Evolutionary conservation across 2,329 filamentous ascomycete species (phyloP), one percentile per base, ranked within the genome.

Genomic region (Colletotrichum truncatum): DNA sequence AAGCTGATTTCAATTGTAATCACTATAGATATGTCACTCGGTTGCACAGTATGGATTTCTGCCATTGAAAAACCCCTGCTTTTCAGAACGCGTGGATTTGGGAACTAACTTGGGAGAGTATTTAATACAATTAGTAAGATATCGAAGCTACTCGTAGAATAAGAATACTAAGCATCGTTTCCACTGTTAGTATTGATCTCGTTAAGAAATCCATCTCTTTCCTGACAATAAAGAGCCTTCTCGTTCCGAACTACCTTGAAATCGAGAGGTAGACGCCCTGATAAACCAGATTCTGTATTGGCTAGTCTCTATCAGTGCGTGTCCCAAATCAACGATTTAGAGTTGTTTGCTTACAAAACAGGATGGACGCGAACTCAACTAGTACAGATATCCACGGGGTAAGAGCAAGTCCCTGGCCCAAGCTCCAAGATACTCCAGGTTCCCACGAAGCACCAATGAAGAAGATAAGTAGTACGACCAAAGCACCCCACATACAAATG

Each of bases 401-500:
- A 18, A 66, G 14, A 11, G 49, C 54, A 21, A 67, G 62, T 10
- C 51, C 25, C 38, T 67, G 65, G 3, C 55, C 61, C 8, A 66
- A 26, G 4, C 43, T 55, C 65, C 65, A 66, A 21, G 6, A 23
- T 41, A 55, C 21, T 9, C 41, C 34, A 6, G 55, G 5, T 10
- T 32, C 36, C 28, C 25, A 38, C 8, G 51, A 28, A 10, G 49
- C 38, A 7, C 55, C 34, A 16, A 16, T 32, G 36, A 56, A 51
- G 38, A 54, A 67, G 21, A 28, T 21, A 3, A 55, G 28, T 12
- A 66, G 55, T 3, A 45, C 30, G n/a, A 51, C 25, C 55, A 23
- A 66, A 16, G 39, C 56, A n/a, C 43, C 66, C 66, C 55, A 67
- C 51, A 66, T 51, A 3, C 56, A 56, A 11, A 67, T 36, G 51